Base-by-base conservation (phyloP, 768 basidiomycete genomes). In the Lactifluus echinatus region DNA sequence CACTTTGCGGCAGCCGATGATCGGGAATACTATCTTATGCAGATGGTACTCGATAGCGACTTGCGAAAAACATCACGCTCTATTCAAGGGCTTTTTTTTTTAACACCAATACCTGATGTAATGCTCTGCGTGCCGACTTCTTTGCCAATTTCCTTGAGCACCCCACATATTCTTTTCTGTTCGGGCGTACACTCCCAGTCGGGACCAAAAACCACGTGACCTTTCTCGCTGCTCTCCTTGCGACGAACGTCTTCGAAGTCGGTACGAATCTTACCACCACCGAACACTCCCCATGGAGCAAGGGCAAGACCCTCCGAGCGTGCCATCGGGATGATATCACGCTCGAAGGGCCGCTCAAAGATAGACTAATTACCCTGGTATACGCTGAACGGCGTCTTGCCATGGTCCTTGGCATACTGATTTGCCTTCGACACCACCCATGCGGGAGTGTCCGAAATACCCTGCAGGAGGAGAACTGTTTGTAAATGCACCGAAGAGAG, bases 11-110 rank as follows among this genome's bases (percentile, higher is more conserved):
- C n/a, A n/a, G n/a, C n/a, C n/a, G n/a, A n/a, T n/a, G n/a, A n/a
- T n/a, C n/a, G n/a, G n/a, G n/a, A n/a, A n/a, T n/a, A n/a, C n/a
- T 2, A 73, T 67, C 62, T 79, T 80, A 15, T 77, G 73, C 65
- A 80, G 66, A 11, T 79, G 68, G 51, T 78, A 79, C 17, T 76
- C 75, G 47, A 79, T 74, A 4, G 75, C 75, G 2, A 77, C 75
- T 73, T 21, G n/a, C n/a, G n/a, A n/a, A 49, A 15, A 7, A 24
- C 36, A 14, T 52, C 29, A 42, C 7, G 14, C 2, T 45, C 26
- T n/a, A 5, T 19, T n/a, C n/a, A 51, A 31, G 44, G 26, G 3
- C 0, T 33, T 37, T 11, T 10, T n/a, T 4, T 5, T 1, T 19
- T 31, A 12, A 7, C 1, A n/a, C 23, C 34, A 55, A 10, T 57